Conservation (phyloP, 1,139 yeast genomes). For the Eremothecium sinecaudum region DNA sequence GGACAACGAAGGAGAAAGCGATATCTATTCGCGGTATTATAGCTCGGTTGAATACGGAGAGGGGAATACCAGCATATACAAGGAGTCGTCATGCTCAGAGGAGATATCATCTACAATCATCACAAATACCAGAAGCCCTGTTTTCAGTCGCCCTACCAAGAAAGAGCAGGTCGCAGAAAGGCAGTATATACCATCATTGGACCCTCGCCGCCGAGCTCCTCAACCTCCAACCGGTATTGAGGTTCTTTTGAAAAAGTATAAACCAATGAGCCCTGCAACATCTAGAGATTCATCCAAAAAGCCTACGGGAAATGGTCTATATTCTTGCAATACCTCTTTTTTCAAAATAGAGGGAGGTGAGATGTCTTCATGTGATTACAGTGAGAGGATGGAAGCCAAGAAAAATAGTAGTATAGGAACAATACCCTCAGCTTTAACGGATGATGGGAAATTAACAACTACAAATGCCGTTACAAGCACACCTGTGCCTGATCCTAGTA, state of each 20-base stretch:
- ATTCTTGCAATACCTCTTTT: too few relatives aligned
- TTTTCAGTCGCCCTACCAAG: background rate
- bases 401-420: slow-evolving; percentile 10
- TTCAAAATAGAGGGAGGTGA: too few relatives aligned
- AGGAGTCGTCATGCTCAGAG: background rate
- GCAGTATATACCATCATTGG: slow-evolving; percentile 13
- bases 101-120: background rate
- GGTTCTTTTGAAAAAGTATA: slow-evolving; percentile 12
- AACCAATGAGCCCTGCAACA: slow-evolving; percentile 8
- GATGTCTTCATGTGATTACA: too few relatives aligned
- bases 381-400: slow-evolving; percentile 10
- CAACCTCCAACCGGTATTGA: slow-evolving; percentile 19
- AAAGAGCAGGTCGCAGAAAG: background rate
- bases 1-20: background rate
- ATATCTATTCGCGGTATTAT: too few relatives aligned
- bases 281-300: slow-evolving; percentile 10
- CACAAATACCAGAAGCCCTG: background rate
- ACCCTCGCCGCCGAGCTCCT: slow-evolving; percentile 26
- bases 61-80: background rate
- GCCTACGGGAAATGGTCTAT: too few relatives aligned
- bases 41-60: too few relatives aligned
- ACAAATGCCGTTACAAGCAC: background rate
- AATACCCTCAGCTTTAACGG: slow-evolving; percentile 2
- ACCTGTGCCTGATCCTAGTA: slow-evolving; percentile 10
- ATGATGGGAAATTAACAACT: slow-evolving; percentile 1